A percentile compares a stretch with the other conserved stretches of the same genome.
phyloP scores from a whole-genome alignment of 192 early-diverging fungal species.

The Jimgerdemannia lactiflua region DNA sequence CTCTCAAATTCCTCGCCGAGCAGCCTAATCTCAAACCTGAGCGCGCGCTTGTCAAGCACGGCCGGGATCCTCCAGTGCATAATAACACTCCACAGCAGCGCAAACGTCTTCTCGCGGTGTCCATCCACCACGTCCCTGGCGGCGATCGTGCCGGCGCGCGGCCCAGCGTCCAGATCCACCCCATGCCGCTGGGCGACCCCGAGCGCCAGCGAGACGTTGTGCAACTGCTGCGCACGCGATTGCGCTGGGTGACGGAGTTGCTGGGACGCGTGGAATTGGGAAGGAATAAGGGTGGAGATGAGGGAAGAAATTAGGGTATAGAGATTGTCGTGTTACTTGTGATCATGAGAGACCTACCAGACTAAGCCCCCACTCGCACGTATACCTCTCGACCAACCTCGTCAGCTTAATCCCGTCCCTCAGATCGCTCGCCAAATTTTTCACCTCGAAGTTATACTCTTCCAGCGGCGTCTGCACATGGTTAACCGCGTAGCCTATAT shows the following conservation, averaged over 20 bases:
- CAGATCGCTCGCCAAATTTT: constrained; percentile 30
- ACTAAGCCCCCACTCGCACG: constrained; percentile 16
- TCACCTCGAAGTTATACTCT: constrained; percentile 30
- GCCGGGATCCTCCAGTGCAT: constrained; percentile 35
- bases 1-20: constrained; percentile 22
- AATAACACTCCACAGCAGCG: constrained; percentile 34
- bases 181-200: constrained; percentile 20
- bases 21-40: constrained; percentile 22
- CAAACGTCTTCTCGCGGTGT: constrained; percentile 39
- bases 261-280: constrained; percentile 2
- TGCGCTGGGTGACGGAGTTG: constrained; percentile 36
- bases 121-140: constrained; percentile 36
- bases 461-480: constrained; percentile 30
- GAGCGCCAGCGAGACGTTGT: constrained; percentile 32
- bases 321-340: too few relatives aligned
- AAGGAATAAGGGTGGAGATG: too few relatives aligned
- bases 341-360: constrained; percentile 2
- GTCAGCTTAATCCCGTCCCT: constrained; percentile 29
- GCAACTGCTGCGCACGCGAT: constrained; percentile 34
- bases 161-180: constrained; percentile 24
- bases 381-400: constrained; percentile 26
- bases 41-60: constrained; percentile 24
- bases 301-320: too few relatives aligned
- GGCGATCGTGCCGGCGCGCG: constrained; percentile 20
- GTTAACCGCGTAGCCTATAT: constrained; percentile 31